phyloP scores from a whole-genome alignment of 495 filamentous ascomycete genomes.

The Penicillium cinerascens region DNA sequence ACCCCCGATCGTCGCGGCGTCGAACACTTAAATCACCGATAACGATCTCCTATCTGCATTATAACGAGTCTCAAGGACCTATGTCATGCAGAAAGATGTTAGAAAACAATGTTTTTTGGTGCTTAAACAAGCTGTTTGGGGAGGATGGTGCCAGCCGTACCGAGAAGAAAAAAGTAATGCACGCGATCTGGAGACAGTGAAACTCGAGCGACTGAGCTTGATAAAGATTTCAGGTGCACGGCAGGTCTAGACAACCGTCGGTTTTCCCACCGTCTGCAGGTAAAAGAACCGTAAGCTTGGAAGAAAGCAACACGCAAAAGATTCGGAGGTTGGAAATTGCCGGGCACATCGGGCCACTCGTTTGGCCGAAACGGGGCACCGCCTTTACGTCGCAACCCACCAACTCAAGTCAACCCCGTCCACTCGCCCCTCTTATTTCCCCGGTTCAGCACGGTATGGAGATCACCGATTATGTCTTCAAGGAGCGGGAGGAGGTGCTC shows the following conservation, averaged over 20 bases:
- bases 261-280: neutral
- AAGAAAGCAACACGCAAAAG: constrained; percentile 13
- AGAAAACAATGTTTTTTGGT: constrained; percentile 4
- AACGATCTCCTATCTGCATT: constrained; percentile 18
- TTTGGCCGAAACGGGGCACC: constrained; percentile 42
- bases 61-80: constrained; percentile 22
- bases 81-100: neutral
- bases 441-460: constrained; percentile 60
- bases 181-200: constrained; percentile 1
- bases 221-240: neutral
- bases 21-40: constrained; percentile 30
- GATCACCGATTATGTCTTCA: constrained; percentile 78
- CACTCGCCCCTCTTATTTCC: constrained; percentile 8
- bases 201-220: neutral
- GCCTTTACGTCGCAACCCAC: constrained; percentile 21
- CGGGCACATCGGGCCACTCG: constrained; percentile 32
- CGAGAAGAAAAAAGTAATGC: constrained; percentile 10
- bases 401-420: constrained; percentile 17
- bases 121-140: constrained; percentile 16
- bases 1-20: constrained; percentile 49
- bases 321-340: constrained; percentile 29
- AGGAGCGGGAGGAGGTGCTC: constrained; percentile 72
- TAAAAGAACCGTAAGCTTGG: neutral
- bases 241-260: neutral
- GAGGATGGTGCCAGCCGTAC: constrained; percentile 20